phyloP scores from a whole-genome alignment of 176 grass and related monocot species.

The Hordeum marinum region DNA sequence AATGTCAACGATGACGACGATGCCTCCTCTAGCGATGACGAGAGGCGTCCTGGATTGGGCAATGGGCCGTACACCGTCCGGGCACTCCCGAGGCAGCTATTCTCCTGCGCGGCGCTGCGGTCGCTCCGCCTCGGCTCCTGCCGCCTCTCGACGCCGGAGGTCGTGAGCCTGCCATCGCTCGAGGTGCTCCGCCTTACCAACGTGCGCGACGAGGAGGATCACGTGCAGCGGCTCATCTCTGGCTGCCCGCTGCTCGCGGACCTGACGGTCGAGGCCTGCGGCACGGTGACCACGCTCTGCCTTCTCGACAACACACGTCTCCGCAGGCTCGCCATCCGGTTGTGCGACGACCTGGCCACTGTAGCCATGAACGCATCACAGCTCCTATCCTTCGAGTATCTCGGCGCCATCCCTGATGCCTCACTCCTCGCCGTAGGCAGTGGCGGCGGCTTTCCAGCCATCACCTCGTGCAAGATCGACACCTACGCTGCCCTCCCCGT shows the following conservation, averaged over 20 bases:
- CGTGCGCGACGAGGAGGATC: neutral
- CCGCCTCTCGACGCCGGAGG: neutral
- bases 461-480: neutral
- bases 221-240: constrained; percentile 10
- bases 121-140: neutral
- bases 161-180: neutral
- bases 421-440: neutral
- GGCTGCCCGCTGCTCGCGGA: neutral
- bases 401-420: neutral
- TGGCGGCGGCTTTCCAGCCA: neutral
- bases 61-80: too few relatives aligned
- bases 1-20: neutral
- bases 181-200: neutral
- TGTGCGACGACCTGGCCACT: neutral
- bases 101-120: neutral
- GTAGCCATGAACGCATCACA: neutral
- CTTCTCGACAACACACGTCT: neutral
- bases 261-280: neutral
- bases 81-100: neutral
- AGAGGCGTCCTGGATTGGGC: too few relatives aligned
- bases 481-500: neutral
- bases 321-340: neutral
- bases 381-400: neutral
- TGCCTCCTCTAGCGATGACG: neutral
- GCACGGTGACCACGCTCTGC: neutral